Evolutionary conservation across 176 grass and related monocot species (phyloP).

Genomic region (Ensete ventricosum): DNA sequence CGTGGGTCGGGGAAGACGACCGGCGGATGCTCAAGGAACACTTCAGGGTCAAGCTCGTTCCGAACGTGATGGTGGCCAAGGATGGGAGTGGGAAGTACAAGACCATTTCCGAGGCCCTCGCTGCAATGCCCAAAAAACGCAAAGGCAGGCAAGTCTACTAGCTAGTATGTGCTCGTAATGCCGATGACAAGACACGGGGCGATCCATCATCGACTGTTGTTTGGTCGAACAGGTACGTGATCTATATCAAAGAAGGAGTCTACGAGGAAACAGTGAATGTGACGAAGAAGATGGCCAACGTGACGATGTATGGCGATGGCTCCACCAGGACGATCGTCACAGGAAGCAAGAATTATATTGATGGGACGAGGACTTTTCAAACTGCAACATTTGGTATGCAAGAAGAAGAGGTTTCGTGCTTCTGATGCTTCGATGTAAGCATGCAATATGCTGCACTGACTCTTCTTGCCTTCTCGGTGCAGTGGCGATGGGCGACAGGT

Average conservation of each 20-base stretch:
- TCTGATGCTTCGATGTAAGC: too few species aligned
- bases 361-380: constrained; percentile 55
- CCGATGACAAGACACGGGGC: too few species aligned
- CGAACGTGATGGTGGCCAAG: constrained; percentile 77
- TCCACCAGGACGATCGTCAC: constrained; percentile 60
- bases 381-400: constrained; percentile 57
- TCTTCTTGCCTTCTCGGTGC: not conserved
- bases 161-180: not conserved
- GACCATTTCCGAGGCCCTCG: constrained; percentile 66
- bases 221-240: constrained; percentile 31
- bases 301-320: constrained; percentile 77
- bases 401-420: too few species aligned
- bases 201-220: not conserved
- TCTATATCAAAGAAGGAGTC: constrained; percentile 78
- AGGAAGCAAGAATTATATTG: constrained; percentile 54
- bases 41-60: constrained; percentile 18
- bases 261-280: constrained; percentile 73
- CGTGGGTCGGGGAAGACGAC: constrained; percentile 36
- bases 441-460: not conserved
- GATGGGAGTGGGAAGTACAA: constrained; percentile 61
- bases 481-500: constrained; percentile 57
- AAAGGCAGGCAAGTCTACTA: constrained; percentile 31
- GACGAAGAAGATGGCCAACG: constrained; percentile 33
- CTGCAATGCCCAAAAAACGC: constrained; percentile 40
- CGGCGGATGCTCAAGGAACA: constrained; percentile 23